Conservation (phyloP, 768 basidiomycete species). For the Lactarius trivialis region DNA sequence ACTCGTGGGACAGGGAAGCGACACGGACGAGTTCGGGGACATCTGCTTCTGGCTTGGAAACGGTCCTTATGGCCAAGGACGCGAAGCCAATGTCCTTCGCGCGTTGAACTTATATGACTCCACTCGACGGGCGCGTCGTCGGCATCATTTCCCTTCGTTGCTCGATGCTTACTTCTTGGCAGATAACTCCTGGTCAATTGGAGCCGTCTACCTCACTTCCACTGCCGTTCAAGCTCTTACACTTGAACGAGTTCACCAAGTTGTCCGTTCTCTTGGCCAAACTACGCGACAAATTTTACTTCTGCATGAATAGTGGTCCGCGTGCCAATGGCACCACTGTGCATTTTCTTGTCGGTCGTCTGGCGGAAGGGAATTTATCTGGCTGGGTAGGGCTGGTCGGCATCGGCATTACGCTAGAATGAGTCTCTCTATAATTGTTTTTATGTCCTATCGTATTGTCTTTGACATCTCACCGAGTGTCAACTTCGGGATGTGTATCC, state of each 20-base stretch:
- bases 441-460: not conserved
- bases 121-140: slow-evolving; percentile 13
- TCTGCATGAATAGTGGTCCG: not conserved
- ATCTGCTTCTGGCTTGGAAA: slow-evolving; percentile 47
- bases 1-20: slow-evolving; percentile 46
- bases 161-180: slow-evolving; percentile 5
- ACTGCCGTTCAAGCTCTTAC: slow-evolving; percentile 6
- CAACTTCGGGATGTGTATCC: not conserved
- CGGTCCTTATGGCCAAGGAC: slow-evolving; percentile 32
- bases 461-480: not conserved
- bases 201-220: slow-evolving; percentile 19
- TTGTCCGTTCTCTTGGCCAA: slow-evolving; percentile 18
- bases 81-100: slow-evolving; percentile 30
- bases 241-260: slow-evolving; percentile 15
- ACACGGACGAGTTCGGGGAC: slow-evolving; percentile 52
- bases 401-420: slow-evolving; percentile 15
- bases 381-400: slow-evolving; percentile 23
- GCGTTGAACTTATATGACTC: slow-evolving; percentile 26
- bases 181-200: slow-evolving; percentile 17
- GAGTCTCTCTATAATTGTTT: not conserved
- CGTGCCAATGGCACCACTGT: slow-evolving; percentile 1
- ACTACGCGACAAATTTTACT: slow-evolving; percentile 18
- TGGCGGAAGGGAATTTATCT: slow-evolving; percentile 13
- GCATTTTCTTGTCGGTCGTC: slow-evolving; percentile 21
- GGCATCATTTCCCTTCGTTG: not conserved